Base-by-base conservation (phyloP, 306 rosid genomes). In the Herpetospermum pedunculosum region DNA sequence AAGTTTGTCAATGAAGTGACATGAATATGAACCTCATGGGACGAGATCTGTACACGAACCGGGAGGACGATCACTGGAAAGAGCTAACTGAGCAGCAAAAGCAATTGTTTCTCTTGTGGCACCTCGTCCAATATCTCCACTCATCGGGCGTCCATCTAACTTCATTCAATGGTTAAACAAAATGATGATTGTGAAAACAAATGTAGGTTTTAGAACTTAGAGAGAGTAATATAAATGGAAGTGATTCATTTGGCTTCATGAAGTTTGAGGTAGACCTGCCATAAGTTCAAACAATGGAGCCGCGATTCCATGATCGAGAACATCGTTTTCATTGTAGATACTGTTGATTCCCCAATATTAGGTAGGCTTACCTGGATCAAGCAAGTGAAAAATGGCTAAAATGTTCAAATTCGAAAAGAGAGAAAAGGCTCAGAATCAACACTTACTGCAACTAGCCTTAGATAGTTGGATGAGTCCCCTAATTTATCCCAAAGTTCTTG, bases 131-230 rank as follows among this genome's bases (percentile, higher is more conserved):
- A 90, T 90, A 82, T 92, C 98, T 64, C 97, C 98, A 73, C 96
- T 92, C 98, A 92, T 92, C 40, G 98, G 96, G 64, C 97, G 96
- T 48, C 97, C 97, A 80, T 92, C 98, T 84, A 92, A 81, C 98
- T 92, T 80, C 77, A 75, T 72, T 83, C 81, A 57, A 75, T 30
- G 48, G 40, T 55, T 35, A 28, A 23, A 43, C 11, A 43, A 74
- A 14, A 60, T 2, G 18, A 57, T n/a, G 15, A 54, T 63, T n/a
- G 48, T 63, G 29, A 37, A 63, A 38, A 71, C 29, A 71, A 48
- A 18, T 48, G 19, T 25, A 26, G 19, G 30, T 34, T 48, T 48
- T 1, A 29, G 58, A 41, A 23, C 30, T 38, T 2, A 44, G 35
- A 26, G 4, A 67, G 9, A 19, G 16, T 14, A 12, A 23, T 2